Percentiles rank a stretch among this genome's conserved stretches.
Evolutionary conservation across 176 grass and related monocot species (phyloP).

Genomic region (Rhynchospora breviuscula): DNA sequence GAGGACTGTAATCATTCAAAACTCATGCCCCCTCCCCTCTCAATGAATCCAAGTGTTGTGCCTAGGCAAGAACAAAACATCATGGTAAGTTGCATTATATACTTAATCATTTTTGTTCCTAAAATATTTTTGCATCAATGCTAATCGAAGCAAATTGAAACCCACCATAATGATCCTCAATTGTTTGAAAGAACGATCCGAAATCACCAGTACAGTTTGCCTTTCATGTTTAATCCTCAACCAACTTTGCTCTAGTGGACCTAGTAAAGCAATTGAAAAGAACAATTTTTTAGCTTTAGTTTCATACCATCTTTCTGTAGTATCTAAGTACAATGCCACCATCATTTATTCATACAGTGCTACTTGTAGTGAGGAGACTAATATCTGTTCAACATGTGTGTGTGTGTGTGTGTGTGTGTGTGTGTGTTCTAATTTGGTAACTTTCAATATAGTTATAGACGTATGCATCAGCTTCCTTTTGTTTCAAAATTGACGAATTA

Average conservation of each 20-base stretch:
- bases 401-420: not conserved
- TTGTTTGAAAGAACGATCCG: not conserved
- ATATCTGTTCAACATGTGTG: not conserved
- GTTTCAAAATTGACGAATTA: not conserved
- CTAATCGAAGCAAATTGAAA: not conserved
- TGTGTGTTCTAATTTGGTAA: too few relatives aligned
- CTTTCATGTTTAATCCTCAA: not conserved
- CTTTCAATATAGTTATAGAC: too few relatives aligned
- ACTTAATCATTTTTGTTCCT: not conserved
- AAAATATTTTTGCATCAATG: not conserved
- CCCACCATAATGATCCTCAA: not conserved
- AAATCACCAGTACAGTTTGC: not conserved
- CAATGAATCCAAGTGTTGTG: conserved; percentile 21
- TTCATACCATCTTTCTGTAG: not conserved
- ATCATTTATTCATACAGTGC: not conserved
- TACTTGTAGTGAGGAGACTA: not conserved
- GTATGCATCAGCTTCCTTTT: not conserved
- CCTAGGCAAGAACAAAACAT: conserved; percentile 20
- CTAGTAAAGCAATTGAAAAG: not conserved
- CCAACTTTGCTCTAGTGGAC: not conserved
- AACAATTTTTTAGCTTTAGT: not conserved
- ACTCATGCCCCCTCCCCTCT: not conserved
- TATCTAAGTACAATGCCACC: not conserved
- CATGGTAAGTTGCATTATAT: not conserved
- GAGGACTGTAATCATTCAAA: conserved; percentile 28